Evolutionary conservation across 768 basidiomycete genomes (phyloP).

Genomic region (Russula virescens): DNA sequence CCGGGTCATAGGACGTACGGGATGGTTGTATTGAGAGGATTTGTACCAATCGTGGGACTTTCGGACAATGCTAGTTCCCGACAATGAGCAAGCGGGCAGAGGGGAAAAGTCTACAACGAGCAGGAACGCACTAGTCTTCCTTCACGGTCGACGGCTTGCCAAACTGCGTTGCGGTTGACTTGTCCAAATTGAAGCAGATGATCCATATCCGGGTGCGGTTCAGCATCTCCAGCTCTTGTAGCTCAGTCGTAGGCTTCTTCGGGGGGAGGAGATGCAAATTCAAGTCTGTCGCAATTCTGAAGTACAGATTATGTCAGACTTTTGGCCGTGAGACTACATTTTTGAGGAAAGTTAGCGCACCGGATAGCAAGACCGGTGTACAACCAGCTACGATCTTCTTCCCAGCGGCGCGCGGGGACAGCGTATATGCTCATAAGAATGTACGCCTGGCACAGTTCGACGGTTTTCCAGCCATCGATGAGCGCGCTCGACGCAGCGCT

Average conservation of each 20-base stretch:
- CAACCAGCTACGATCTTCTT: constrained; percentile 86
- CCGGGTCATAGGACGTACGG: constrained; percentile 1
- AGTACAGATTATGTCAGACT: background rate
- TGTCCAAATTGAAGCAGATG: constrained; percentile 86
- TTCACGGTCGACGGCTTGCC: constrained; percentile 80
- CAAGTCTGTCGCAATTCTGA: constrained; percentile 80
- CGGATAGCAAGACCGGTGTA: constrained; percentile 86
- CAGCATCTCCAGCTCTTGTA: constrained; percentile 77
- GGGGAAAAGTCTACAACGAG: constrained; percentile 26
- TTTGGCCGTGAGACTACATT: background rate
- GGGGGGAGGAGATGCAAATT: constrained; percentile 78
- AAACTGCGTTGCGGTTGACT: constrained; percentile 82
- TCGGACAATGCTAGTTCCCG: constrained; percentile 17
- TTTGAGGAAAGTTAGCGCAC: constrained; percentile 36
- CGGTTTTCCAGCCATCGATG: constrained; percentile 69
- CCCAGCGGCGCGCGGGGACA: constrained; percentile 72
- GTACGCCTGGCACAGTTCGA: constrained; percentile 84
- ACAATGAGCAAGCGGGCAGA: background rate
- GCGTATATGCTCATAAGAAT: constrained; percentile 73
- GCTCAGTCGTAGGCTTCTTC: constrained; percentile 70
- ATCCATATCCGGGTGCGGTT: constrained; percentile 90
- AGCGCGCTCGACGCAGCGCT: constrained; percentile 72
- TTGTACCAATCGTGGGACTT: constrained; percentile 22
- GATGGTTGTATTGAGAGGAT: constrained; percentile 15
- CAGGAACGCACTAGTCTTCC: constrained; percentile 59